phyloP scores from a whole-genome alignment of 306 rosid species.

The Phaseolus lunatus region DNA sequence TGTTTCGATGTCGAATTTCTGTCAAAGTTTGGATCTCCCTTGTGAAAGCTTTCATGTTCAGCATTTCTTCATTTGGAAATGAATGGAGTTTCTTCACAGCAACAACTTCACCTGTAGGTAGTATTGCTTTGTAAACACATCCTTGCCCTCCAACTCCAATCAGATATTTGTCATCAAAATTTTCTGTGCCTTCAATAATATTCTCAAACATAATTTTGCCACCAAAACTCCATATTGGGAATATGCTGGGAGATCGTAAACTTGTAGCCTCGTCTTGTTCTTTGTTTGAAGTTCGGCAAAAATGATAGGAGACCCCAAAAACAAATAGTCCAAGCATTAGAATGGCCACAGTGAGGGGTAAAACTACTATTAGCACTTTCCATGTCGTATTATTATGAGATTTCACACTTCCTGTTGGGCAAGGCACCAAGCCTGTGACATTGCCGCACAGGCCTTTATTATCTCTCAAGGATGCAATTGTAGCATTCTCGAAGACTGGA shows the following conservation, averaged over 20 bases:
- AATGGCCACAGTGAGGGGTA: background rate
- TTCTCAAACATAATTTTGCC: background rate
- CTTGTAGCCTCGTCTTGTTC: background rate
- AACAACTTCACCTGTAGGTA: conserved; percentile 13
- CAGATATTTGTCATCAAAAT: background rate
- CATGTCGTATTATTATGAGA: background rate
- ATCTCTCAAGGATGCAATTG: background rate
- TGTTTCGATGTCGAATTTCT: no score
- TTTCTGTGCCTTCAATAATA: background rate
- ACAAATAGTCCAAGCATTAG: background rate
- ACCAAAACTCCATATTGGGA: background rate
- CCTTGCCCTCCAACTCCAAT: conserved; percentile 28
- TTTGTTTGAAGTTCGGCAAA: background rate
- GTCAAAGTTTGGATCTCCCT: background rate
- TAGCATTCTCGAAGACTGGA: background rate
- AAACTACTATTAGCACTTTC: background rate
- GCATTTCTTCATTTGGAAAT: background rate
- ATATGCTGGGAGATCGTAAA: background rate
- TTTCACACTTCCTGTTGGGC: background rate
- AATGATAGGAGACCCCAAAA: background rate
- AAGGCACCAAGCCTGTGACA: conserved; percentile 6
- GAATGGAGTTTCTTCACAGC: conserved; percentile 32
- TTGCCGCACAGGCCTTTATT: conserved; percentile 18
- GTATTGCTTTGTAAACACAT: background rate
- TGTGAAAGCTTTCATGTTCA: background rate